Conservation (phyloP, 192 early-diverging fungal species). For the Coemansia javaensis region DNA sequence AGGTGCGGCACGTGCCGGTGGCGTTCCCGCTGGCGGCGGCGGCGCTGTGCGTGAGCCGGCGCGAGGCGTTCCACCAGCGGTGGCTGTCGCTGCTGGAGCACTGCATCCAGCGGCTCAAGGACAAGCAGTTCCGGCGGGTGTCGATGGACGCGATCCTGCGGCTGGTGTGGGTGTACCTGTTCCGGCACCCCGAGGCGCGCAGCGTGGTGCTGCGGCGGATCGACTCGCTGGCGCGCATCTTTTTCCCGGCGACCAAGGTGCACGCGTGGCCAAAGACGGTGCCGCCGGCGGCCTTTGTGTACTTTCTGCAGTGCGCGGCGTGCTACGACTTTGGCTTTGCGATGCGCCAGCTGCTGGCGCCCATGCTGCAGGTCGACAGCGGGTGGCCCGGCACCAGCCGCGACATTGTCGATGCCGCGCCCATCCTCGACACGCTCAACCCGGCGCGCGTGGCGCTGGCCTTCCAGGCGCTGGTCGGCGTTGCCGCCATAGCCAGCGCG, state of each 20-base stretch:
- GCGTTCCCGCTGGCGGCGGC: slow-evolving; percentile 84
- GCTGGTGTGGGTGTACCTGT: slow-evolving; percentile 91
- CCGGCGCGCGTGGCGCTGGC: slow-evolving; percentile 42
- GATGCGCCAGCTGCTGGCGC: slow-evolving; percentile 35
- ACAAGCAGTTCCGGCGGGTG: slow-evolving; percentile 66
- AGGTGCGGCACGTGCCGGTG: slow-evolving; percentile 73
- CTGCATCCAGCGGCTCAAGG: slow-evolving; percentile 69
- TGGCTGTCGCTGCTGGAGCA: slow-evolving; percentile 66
- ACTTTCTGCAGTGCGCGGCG: slow-evolving; percentile 46
- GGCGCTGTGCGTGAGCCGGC: slow-evolving; percentile 82
- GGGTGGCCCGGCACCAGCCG: slow-evolving; percentile 46
- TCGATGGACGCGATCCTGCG: slow-evolving; percentile 75
- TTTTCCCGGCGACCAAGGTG: slow-evolving; percentile 50
- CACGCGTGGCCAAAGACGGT: slow-evolving; percentile 53
- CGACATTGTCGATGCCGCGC: slow-evolving; percentile 32
- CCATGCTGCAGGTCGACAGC: slow-evolving; percentile 46
- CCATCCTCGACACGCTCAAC: slow-evolving; percentile 42
- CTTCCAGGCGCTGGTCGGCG: slow-evolving; percentile 39
- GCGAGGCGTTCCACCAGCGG: slow-evolving; percentile 81
- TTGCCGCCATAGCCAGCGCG: slow-evolving; percentile 36
- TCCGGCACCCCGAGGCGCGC: slow-evolving; percentile 75
- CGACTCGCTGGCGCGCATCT: slow-evolving; percentile 46
- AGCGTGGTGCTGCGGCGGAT: slow-evolving; percentile 41
- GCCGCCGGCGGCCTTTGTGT: slow-evolving; percentile 42
- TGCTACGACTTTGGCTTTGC: slow-evolving; percentile 52